These are phyloP conservation scores for Cladophialophora immunda DNA, from an alignment of 2,329 filamentous ascomycete genomes.

Conservation along the genomic window DNA sequence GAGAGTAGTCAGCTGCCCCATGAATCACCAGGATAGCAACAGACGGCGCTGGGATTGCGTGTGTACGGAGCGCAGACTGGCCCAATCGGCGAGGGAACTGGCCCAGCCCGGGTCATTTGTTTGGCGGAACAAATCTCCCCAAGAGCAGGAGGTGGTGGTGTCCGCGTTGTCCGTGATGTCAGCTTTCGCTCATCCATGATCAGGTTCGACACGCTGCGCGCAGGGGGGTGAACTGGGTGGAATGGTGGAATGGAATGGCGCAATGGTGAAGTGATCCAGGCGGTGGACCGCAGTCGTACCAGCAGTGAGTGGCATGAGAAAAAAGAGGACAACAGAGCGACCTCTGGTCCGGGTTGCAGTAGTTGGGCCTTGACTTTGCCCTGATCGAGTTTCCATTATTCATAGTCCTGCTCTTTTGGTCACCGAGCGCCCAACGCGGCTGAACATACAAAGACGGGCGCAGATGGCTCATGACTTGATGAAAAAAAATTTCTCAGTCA, in stretches of 20 bases:
- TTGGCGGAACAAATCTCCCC: constrained; percentile 1
- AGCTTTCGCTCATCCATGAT: constrained; percentile 3
- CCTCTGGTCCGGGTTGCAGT: neutral
- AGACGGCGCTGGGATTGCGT: neutral
- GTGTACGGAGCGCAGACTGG: neutral
- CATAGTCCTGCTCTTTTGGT: constrained; percentile 29
- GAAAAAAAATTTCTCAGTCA: neutral
- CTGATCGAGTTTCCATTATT: constrained; percentile 39
- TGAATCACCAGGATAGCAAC: neutral
- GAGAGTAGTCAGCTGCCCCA: neutral
- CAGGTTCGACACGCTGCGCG: too few relatives aligned
- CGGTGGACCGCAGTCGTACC: constrained; percentile 11
- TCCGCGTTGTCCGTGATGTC: neutral
- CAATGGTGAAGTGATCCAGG: neutral
- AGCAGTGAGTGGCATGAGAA: constrained; percentile 10
- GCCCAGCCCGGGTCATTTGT: neutral
- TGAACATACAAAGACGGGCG: constrained; percentile 30
- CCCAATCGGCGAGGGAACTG: neutral
- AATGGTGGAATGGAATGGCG: neutral
- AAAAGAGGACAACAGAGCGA: neutral
- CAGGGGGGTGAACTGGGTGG: neutral
- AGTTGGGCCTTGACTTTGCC: constrained; percentile 20
- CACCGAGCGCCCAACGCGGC: constrained; percentile 23
- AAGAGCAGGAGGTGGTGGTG: neutral
- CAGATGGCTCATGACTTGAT: constrained; percentile 8